Evolutionary conservation across 192 early-diverging fungal species (phyloP).

Genomic region (Lobosporangium transversale): DNA sequence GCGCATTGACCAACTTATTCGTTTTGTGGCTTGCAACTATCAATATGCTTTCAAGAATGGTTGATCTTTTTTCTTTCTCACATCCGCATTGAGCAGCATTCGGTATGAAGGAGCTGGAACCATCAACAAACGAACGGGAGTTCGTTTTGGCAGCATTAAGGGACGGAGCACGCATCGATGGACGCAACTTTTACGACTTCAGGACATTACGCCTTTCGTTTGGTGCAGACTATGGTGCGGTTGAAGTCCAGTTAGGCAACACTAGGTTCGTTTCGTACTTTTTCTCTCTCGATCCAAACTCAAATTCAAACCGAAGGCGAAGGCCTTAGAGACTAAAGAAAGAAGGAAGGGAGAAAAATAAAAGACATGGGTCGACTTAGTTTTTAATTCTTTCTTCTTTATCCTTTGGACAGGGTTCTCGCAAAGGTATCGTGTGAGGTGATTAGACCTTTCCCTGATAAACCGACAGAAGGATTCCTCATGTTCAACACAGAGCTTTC

Average conservation of each 20-base stretch:
- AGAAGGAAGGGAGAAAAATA: no score
- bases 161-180: conserved; percentile 80
- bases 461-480: conserved; percentile 88
- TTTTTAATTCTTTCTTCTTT: no score
- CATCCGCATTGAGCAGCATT: neutral
- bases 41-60: no score
- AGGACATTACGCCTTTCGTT: conserved; percentile 72
- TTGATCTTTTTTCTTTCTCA: neutral
- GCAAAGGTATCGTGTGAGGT: conserved; percentile 79
- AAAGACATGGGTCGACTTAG: no score
- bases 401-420: conserved; percentile 62
- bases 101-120: conserved; percentile 58
- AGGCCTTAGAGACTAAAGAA: no score
- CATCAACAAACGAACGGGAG: conserved; percentile 78
- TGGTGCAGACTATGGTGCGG: conserved; percentile 76
- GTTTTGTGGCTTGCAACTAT: no score
- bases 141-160: conserved; percentile 79
- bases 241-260: conserved; percentile 83
- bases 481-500: conserved; percentile 89
- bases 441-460: conserved; percentile 73
- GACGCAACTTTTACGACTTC: conserved; percentile 80
- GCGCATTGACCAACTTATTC: no score
- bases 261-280: conserved; percentile 74
- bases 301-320: no score
- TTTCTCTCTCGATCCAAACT: no score